Base-by-base conservation (phyloP, 768 basidiomycete species). In the Lactarius psammicola region DNA sequence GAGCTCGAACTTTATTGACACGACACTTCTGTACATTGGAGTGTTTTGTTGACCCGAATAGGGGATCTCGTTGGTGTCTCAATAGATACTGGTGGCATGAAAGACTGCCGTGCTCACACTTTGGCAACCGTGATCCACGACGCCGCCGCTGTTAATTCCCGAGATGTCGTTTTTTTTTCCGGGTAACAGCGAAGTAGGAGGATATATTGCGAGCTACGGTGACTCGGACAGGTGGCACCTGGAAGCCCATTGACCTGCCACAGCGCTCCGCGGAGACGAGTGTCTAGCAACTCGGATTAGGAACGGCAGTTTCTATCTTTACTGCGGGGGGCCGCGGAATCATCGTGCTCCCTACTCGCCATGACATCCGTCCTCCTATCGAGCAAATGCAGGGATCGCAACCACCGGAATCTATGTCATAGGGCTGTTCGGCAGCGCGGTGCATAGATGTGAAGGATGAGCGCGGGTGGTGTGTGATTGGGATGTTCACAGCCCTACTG, bases 1-100 rank as follows among this genome's bases (percentile, higher is more conserved):
- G 30, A 15, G 28, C 53, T 53, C 49, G 26, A 59, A 59, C n/a
- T n/a, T n/a, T n/a, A n/a, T n/a, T n/a, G n/a, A n/a, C n/a, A 38
- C 56, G n/a, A n/a, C 17, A 58, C 30, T 18, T 3, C 7, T 11
- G 26, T 20, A 15, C 58, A 10, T 18, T 20, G 6, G 44, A 33
- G 26, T 44, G n/a, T n/a, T 46, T 5, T 44, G 23, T 44, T 42
- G 18, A 44, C 18, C 40, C 40, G 42, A n/a, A 28, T 31, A 30
- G 13, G 17, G 15, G 3, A 59, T n/a, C 42, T 42, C 36, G 10
- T 59, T 28, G 28, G 31, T 6, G 9, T 40, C 28, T 31, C 31
- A 3, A 42, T 30, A 30, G 33, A 13, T 60, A 31, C 28, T 18
- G 30, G 6, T n/a, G 20, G 11, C 9, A 31, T 30, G 28, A 42